Base-by-base conservation (phyloP, 176 grass and related monocot species). In the Aegilops bicornis region DNA sequence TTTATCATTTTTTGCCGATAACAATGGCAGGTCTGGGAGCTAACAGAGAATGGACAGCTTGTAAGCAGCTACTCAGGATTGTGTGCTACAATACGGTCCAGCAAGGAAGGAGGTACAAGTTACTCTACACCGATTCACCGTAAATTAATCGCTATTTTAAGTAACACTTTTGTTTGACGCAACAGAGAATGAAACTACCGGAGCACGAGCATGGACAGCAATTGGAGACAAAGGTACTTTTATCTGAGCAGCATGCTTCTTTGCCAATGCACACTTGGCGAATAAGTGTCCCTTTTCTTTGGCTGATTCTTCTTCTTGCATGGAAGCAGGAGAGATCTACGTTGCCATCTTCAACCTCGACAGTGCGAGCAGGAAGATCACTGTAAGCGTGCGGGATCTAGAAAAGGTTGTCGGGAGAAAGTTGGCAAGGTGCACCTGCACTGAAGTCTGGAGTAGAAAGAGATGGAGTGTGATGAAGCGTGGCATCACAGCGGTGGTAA, bases 11-110 rank as follows among this genome's bases (percentile, higher is more conserved):
- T 75, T 75, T 50, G 0, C 14, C 24, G 17, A 48, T 80, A 78
- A 81, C 33, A 64, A 91, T 48, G 85, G 78, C 78, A 95, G 95
- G 90, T 95, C 19, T 98, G 92, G 92, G 77, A 94, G 52, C 78
- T 98, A 80, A 93, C 93, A 87, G 79, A 85, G 35, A 93, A 95
- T 82, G 95, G 91, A 93, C 90, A 92, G 33, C 93, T 98, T 64
- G 89, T 93, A 60, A 98, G 92, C 77, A 92, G 77, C 83, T 98
- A 98, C 73, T 98, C 95, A 36, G 88, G 79, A 66, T 81, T 93
- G 71, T 98, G 95, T 84, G 95, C 93, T 64, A 92, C 66, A 74
- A 73, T 92, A 22, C 24, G 81, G 70, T 87, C 82, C 64, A 67
- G 83, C 61, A 77, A 90, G n/a, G 50, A 84, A 77, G 25, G 9